Percentiles rank a stretch among this genome's conserved stretches.
phyloP scores from a whole-genome alignment of 176 grass and related monocot species.

The Rhipidocladum racemiflorum region DNA sequence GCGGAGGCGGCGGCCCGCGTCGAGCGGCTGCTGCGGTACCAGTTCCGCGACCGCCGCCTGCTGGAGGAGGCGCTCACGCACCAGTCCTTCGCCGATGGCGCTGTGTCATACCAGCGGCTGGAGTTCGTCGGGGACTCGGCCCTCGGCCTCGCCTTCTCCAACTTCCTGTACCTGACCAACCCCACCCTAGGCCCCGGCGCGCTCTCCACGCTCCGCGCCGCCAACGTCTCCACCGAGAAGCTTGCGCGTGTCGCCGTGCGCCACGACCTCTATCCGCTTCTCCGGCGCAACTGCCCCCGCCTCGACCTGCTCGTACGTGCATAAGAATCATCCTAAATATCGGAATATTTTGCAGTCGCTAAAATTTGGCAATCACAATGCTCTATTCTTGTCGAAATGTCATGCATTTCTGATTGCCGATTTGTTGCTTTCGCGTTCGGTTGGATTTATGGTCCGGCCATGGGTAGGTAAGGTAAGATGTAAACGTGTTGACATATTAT shows the following conservation, averaged over 20 bases:
- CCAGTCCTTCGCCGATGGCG: slow-evolving; percentile 37
- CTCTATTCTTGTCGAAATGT: neutral
- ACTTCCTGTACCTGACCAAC: slow-evolving; percentile 54
- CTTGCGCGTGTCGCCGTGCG: slow-evolving; percentile 63
- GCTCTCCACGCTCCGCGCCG: slow-evolving; percentile 57
- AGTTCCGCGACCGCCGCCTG: slow-evolving; percentile 47
- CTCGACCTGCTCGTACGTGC: slow-evolving; percentile 54
- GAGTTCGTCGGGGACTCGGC: slow-evolving; percentile 80
- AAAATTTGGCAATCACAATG: neutral
- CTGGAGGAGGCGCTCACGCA: slow-evolving; percentile 77
- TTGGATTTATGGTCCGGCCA: neutral
- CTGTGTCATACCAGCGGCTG: slow-evolving; percentile 58
- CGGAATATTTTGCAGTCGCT: neutral
- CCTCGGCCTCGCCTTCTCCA: slow-evolving; percentile 55
- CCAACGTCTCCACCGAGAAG: slow-evolving; percentile 80
- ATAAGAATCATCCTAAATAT: neutral
- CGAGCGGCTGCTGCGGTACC: slow-evolving; percentile 57
- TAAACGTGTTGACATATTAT: neutral
- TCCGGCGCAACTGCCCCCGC: slow-evolving; percentile 51
- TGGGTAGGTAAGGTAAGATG: neutral
- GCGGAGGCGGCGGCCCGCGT: slow-evolving; percentile 17
- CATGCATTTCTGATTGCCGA: neutral
- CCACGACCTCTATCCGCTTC: slow-evolving; percentile 53
- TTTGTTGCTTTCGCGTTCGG: neutral
- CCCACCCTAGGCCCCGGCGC: slow-evolving; percentile 44